Evolutionary conservation across 2,329 filamentous ascomycete genomes (phyloP), one percentile per base, ranked within the genome.

Genomic region (Thermothelomyces thermophilus): DNA sequence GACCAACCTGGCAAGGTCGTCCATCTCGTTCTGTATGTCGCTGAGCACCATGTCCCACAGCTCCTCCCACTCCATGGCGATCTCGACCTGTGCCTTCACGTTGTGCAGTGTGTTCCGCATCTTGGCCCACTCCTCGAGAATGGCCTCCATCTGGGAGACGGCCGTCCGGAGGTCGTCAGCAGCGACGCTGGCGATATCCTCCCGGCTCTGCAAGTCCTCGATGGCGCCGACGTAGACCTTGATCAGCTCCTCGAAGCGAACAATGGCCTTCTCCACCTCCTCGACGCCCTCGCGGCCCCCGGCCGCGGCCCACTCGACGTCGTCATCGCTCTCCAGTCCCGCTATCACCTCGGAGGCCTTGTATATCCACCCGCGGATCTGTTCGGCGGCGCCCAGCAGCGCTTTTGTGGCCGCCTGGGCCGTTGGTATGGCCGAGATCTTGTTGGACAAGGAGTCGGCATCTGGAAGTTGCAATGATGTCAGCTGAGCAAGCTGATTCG

Each of bases 11-110:
- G 60, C 59, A 2, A 69, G 59, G 17, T 90, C 66, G 42, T 68
- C 66, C 64, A 82, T 84, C 69, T 98, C 93, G 55, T 84, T 82
- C 46, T 90, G 87, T 54, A 97, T 95, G 64, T 97, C 91, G 39
- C 90, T 91, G 2, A 98, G 74, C 3, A 97, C 91, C 56, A 80
- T 88, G 60, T 89, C 89, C 91, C 93, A 97, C 31, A 98, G 75
- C 69, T 97, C 90, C 66, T 96, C 90, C 91, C 91, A 98, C 64
- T 98, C 93, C 90, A 97, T 95, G 41, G 93, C 93, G 51, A 95
- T 83, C 67, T 97, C 93, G 16, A 98, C 91, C 63, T 97, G 91
- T 41, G 80, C 80, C 65, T 95, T 95, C 49, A 95, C 86, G 22
- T 71, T 83, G 56, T 85, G 86, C 44, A 98, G 72, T 1, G 86